A percentile compares a stretch with the other conserved stretches of the same genome.
phyloP scores from a whole-genome alignment of 2,329 filamentous ascomycete species.

The Clarireedia hainanense region DNA sequence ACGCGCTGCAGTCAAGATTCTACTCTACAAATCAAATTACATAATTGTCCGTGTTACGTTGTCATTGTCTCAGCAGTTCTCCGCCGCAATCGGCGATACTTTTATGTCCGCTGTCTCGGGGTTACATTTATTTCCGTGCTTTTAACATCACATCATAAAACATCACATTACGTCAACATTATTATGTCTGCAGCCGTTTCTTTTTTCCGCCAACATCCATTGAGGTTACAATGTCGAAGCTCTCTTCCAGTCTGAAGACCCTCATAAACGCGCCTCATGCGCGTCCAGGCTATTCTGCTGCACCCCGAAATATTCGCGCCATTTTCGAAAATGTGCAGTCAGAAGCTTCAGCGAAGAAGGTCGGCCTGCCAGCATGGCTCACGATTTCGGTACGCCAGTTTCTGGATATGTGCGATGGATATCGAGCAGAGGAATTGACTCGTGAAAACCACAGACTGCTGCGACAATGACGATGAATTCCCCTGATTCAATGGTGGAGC shows the following conservation, averaged over 20 bases:
- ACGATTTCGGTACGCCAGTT: constrained; percentile 47
- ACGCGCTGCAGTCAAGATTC: no score
- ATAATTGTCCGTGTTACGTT: no score
- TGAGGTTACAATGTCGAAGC: constrained; percentile 55
- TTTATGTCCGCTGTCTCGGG: background rate
- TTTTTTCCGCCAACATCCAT: background rate
- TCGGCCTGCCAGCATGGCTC: constrained; percentile 59
- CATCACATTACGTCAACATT: background rate
- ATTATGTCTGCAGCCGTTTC: background rate
- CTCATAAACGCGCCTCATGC: constrained; percentile 66
- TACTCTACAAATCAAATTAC: no score
- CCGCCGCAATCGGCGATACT: background rate
- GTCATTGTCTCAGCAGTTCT: no score
- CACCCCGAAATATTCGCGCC: constrained; percentile 53
- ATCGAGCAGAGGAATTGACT: background rate
- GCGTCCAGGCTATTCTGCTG: constrained; percentile 55
- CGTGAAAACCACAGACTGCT: constrained; percentile 48
- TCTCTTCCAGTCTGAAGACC: constrained; percentile 62
- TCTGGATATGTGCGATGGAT: background rate
- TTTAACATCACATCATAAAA: no score
- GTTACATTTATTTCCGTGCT: background rate
- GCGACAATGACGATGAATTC: constrained; percentile 84
- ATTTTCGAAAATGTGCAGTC: constrained; percentile 57
- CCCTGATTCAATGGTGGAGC: constrained; percentile 60
- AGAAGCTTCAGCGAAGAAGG: constrained; percentile 52